Evolutionary conservation across 2,329 filamentous ascomycete species (phyloP).

Genomic region (Penicillium sp.): DNA sequence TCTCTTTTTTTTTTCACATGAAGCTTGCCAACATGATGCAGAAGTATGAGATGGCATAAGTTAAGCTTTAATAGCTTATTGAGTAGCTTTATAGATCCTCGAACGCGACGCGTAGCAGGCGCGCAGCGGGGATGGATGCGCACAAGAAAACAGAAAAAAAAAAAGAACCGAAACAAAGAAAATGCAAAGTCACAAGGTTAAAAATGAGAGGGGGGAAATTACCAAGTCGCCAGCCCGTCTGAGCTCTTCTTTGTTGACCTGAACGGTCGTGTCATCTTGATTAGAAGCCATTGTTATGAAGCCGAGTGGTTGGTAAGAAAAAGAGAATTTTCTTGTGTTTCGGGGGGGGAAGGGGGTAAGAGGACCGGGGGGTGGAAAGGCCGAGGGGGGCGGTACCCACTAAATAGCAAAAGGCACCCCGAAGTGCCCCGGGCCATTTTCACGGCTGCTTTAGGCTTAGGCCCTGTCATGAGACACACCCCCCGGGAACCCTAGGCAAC

Average conservation of each 20-base stretch:
- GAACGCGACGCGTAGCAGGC: constrained; percentile 23
- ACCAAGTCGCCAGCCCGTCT: constrained; percentile 78
- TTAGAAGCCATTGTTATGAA: constrained; percentile 39
- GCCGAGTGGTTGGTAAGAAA: constrained; percentile 25
- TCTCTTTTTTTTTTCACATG: not conserved
- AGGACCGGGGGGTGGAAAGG: constrained; percentile 18
- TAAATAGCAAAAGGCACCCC: constrained; percentile 19
- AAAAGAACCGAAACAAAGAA: constrained; percentile 16
- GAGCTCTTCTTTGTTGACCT: constrained; percentile 69
- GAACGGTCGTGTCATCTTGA: constrained; percentile 40
- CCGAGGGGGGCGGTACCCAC: constrained; percentile 11
- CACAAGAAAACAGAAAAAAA: constrained; percentile 14
- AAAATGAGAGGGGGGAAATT: constrained; percentile 46
- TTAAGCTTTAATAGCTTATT: constrained; percentile 7
- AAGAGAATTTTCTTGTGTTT: constrained; percentile 21
- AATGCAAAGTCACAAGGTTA: constrained; percentile 6
- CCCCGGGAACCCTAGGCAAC: not conserved
- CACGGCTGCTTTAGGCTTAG: constrained; percentile 29
- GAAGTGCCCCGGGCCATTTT: constrained; percentile 11
- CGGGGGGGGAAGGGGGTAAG: constrained; percentile 7
- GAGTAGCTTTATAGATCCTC: constrained; percentile 14
- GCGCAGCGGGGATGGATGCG: constrained; percentile 6
- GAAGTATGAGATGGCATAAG: not conserved
- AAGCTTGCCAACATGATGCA: not conserved
- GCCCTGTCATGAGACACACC: constrained; percentile 5